phyloP scores from a whole-genome alignment of 192 early-diverging fungal genomes.

The Jimgerdemannia lactiflua region DNA sequence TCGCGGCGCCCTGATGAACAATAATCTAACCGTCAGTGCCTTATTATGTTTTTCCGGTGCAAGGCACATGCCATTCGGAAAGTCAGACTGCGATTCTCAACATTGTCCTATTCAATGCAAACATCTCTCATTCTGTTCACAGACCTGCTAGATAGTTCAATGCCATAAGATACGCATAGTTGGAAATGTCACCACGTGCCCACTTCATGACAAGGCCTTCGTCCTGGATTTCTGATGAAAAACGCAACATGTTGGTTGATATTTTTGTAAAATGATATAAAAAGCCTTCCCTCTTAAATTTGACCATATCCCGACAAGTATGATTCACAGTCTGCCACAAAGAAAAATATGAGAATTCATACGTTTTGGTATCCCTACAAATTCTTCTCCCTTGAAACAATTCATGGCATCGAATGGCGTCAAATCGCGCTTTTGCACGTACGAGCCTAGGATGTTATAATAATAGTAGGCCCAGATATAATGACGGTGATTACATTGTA shows the following conservation, averaged over 20 bases:
- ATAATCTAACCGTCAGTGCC: background rate
- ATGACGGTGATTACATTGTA: background rate
- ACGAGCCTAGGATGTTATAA: background rate
- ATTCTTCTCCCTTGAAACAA: background rate
- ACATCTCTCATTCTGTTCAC: background rate
- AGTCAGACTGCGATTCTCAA: background rate
- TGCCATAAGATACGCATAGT: constrained; percentile 92
- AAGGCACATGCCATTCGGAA: background rate
- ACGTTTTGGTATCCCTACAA: background rate
- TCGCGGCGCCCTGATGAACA: constrained; percentile 43
- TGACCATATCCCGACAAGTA: no score
- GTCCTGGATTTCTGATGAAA: constrained; percentile 35
- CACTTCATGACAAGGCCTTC: constrained; percentile 58
- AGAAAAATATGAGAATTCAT: background rate
- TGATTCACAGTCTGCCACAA: background rate
- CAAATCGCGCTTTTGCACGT: background rate
- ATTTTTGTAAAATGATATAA: background rate
- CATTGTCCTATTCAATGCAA: background rate
- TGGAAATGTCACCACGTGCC: constrained; percentile 82
- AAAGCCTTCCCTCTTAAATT: no score
- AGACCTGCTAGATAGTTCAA: constrained; percentile 84
- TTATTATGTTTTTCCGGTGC: background rate
- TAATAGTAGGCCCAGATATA: background rate
- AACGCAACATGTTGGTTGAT: background rate
- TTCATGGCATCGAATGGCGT: background rate